These are phyloP conservation scores for Thelonectria discophora DNA, from an alignment of 2,329 filamentous ascomycete genomes.

Conservation along the genomic window DNA sequence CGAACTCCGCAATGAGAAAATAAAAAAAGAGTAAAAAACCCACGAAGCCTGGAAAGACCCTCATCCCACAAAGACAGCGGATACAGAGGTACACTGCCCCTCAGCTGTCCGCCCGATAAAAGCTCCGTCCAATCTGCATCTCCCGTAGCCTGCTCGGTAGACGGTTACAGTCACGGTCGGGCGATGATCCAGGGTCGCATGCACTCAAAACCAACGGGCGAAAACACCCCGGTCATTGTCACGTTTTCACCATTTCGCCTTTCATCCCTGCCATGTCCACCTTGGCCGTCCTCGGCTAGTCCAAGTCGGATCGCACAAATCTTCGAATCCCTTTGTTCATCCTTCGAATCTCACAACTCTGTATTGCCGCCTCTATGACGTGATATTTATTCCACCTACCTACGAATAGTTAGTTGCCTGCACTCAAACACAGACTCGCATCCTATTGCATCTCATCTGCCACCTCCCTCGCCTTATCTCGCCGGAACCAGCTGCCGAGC, in stretches of 20 bases:
- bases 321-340: conserved; percentile 6
- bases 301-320: conserved; percentile 15
- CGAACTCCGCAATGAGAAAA: no score
- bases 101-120: conserved; percentile 5
- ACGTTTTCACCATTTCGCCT: conserved; percentile 21
- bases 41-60: no score
- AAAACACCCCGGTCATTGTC: conserved; percentile 11
- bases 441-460: conserved; percentile 1
- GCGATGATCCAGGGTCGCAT: conserved; percentile 21
- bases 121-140: conserved; percentile 19
- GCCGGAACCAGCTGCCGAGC: neutral
- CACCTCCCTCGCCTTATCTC: conserved; percentile 26
- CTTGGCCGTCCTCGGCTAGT: conserved; percentile 24
- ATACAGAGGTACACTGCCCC: conserved; percentile 10
- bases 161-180: neutral
- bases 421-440: no score
- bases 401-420: no score
- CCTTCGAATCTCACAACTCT: neutral
- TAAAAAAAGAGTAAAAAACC: neutral
- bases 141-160: conserved; percentile 6
- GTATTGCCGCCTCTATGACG: no score
- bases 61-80: neutral
- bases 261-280: neutral
- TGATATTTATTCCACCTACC: no score
- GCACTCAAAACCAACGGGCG: conserved; percentile 7